These are phyloP conservation scores for Pythium aquatile DNA, from an alignment of 352 stramenopile species.

Conservation along the genomic window DNA sequence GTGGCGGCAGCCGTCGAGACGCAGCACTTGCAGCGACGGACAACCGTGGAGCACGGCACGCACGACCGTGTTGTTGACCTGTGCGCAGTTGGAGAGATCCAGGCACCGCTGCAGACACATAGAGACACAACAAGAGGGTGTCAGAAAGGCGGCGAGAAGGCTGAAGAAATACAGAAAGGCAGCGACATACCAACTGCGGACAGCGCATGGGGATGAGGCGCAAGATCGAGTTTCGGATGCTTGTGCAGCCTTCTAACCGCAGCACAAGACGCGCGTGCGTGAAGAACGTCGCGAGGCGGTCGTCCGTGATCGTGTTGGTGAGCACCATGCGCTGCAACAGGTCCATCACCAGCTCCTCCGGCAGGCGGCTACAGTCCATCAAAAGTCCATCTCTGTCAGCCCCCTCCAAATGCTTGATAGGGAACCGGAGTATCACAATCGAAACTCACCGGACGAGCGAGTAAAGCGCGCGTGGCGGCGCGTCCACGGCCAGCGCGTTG, in stretches of 20 bases:
- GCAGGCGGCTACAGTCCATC: conserved; percentile 49
- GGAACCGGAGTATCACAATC: too few relatives aligned
- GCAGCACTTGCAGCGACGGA: conserved; percentile 67
- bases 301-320: conserved; percentile 75
- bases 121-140: not conserved
- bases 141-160: conserved; percentile 4
- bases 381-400: not conserved
- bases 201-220: conserved; percentile 84
- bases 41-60: conserved; percentile 79
- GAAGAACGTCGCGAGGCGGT: conserved; percentile 82
- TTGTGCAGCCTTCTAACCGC: conserved; percentile 62
- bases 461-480: conserved; percentile 55
- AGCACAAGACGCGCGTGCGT: conserved; percentile 72
- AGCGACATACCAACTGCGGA: conserved; percentile 58
- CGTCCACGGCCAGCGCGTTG: conserved; percentile 47
- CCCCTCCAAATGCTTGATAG: not conserved
- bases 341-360: conserved; percentile 79
- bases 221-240: conserved; percentile 85
- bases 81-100: conserved; percentile 81
- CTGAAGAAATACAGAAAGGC: not conserved
- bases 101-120: conserved; percentile 53
- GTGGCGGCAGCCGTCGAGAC: conserved; percentile 82
- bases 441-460: conserved; percentile 54
- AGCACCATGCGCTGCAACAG: conserved; percentile 71
- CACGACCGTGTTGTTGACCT: conserved; percentile 87